Evolutionary conservation across 345 rosid genomes (phyloP).

Genomic region (Citrus glauca): DNA sequence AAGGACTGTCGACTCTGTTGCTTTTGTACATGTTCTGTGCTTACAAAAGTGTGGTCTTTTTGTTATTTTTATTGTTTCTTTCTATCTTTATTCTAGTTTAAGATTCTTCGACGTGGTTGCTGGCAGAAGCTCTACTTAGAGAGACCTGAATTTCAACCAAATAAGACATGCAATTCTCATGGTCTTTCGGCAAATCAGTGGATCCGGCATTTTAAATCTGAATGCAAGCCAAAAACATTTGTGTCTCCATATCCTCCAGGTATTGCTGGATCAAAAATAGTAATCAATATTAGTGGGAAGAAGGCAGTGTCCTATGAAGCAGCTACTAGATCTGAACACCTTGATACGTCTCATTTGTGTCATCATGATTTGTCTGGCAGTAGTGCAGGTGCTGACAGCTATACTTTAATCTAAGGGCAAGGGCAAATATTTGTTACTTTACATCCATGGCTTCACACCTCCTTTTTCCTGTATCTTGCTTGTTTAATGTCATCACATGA

Average conservation of each 20-base stretch:
- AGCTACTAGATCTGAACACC: conserved; percentile 23
- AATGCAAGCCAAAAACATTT: conserved; percentile 15
- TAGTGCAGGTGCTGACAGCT: conserved; percentile 35
- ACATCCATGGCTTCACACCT: background rate
- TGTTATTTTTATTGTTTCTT: conserved; percentile 3
- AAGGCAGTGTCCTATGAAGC: conserved; percentile 28
- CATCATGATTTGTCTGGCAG: conserved; percentile 27
- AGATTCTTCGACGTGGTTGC: conserved; percentile 62
- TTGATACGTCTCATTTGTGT: conserved; percentile 13
- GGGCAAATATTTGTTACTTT: background rate
- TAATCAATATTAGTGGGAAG: conserved; percentile 29
- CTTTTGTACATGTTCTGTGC: background rate
- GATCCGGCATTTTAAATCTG: conserved; percentile 57
- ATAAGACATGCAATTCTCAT: conserved; percentile 21
- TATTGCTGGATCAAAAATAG: conserved; percentile 20
- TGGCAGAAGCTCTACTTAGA: conserved; percentile 60
- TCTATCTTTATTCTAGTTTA: conserved; percentile 42
- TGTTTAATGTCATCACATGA: background rate
- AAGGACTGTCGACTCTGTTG: background rate
- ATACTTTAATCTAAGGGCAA: background rate
- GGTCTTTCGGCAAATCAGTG: conserved; percentile 50
- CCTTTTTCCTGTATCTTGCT: background rate
- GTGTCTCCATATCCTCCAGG: conserved; percentile 14
- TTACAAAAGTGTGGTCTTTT: background rate
- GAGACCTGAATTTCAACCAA: conserved; percentile 38